Conservation (phyloP, 768 basidiomycete species). For the Macrolepiota albuminosa region DNA sequence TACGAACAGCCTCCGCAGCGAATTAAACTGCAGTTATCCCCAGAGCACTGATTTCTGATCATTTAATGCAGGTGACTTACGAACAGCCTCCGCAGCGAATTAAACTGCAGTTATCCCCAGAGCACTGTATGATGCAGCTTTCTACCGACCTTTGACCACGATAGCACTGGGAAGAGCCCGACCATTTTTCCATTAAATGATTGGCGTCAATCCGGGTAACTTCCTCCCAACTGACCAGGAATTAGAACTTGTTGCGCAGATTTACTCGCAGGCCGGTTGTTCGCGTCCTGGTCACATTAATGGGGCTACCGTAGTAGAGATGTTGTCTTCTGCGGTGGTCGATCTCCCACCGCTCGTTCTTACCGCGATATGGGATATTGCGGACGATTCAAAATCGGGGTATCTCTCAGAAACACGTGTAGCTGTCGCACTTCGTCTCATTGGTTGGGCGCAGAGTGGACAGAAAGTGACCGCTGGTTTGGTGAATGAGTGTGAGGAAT, state of each 20-base stretch:
- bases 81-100: neutral
- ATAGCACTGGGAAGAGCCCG: neutral
- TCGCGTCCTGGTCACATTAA: constrained; percentile 20
- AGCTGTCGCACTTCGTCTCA: constrained; percentile 54
- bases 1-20: neutral
- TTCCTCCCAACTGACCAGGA: constrained; percentile 26
- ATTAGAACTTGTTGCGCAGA: constrained; percentile 21
- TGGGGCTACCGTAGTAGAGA: constrained; percentile 46
- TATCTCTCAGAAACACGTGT: constrained; percentile 51
- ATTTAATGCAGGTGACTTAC: neutral
- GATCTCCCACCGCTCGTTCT: constrained; percentile 49
- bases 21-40: neutral
- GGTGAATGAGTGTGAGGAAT: constrained; percentile 40
- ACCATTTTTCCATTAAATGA: neutral
- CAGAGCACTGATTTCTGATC: neutral
- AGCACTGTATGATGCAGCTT: neutral
- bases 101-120: neutral
- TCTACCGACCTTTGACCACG: neutral
- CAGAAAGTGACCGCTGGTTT: constrained; percentile 35
- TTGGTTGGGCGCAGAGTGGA: constrained; percentile 62
- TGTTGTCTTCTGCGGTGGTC: constrained; percentile 43
- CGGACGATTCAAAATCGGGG: constrained; percentile 55
- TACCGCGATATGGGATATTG: constrained; percentile 59
- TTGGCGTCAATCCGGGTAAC: neutral
- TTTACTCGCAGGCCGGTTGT: constrained; percentile 22